These are phyloP conservation scores for Neoboletus subvelutipes DNA, from an alignment of 768 basidiomycete genomes.

Conservation along the genomic window DNA sequence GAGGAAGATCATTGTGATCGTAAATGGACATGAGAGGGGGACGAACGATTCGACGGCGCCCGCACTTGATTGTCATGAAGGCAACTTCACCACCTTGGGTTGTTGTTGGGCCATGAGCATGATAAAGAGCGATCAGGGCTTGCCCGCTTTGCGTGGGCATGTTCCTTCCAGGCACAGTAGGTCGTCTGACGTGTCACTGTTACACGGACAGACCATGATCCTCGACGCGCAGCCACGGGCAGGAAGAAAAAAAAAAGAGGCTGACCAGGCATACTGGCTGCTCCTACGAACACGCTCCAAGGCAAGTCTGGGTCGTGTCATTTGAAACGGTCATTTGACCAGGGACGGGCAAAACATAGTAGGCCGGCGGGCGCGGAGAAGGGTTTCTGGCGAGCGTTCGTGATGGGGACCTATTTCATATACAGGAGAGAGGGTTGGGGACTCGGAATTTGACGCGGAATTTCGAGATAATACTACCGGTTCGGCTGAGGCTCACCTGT, in stretches of 20 bases:
- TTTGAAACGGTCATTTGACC: not conserved
- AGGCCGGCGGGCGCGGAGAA: not conserved
- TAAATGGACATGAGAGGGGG: not conserved
- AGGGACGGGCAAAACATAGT: slow-evolving; percentile 3
- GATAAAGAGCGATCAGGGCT: no score
- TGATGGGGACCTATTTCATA: no score
- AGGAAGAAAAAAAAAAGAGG: not conserved
- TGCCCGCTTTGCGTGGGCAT: no score
- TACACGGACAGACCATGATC: no score
- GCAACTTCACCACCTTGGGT: not conserved
- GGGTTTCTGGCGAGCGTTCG: no score
- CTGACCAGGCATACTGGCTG: not conserved
- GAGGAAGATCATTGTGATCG: no score
- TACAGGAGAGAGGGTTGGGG: no score
- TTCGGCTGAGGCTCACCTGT: no score
- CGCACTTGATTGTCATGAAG: slow-evolving; percentile 2
- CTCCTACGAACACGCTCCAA: not conserved
- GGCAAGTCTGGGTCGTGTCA: not conserved
- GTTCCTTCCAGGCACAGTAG: no score
- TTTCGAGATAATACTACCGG: not conserved
- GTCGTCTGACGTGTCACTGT: no score
- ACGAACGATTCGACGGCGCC: slow-evolving; percentile 6
- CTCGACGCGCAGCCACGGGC: no score
- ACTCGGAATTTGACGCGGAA: not conserved
- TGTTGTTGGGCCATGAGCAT: no score